Conservation (phyloP, 208 protist species). For the Phytomonas sp. region DNA sequence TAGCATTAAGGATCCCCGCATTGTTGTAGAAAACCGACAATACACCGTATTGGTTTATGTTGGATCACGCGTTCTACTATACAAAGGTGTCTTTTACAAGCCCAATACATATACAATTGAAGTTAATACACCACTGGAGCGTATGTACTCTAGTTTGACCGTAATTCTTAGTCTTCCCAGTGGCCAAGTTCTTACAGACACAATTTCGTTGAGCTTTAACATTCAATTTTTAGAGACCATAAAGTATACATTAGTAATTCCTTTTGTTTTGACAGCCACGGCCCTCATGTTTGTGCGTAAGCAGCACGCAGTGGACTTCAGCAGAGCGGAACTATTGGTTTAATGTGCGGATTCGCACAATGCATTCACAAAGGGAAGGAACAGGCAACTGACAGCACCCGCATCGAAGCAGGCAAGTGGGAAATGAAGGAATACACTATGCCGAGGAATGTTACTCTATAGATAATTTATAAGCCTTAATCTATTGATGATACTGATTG, state of each 20-base stretch:
- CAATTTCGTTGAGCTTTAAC: constrained; percentile 70
- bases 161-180: constrained; percentile 58
- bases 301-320: constrained; percentile 29
- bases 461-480: background rate
- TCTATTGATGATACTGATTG: too few species aligned
- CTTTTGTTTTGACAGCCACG: constrained; percentile 44
- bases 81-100: constrained; percentile 24
- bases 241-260: constrained; percentile 72
- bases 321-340: background rate
- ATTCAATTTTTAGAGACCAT: constrained; percentile 76
- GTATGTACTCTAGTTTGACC: constrained; percentile 46
- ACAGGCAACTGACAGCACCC: background rate
- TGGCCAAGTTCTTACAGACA: constrained; percentile 70
- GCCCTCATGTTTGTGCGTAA: constrained; percentile 58
- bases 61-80: constrained; percentile 51
- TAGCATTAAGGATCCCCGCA: constrained; percentile 52
- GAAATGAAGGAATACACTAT: background rate
- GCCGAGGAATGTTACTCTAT: background rate
- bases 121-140: constrained; percentile 52
- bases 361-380: background rate
- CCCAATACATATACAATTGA: constrained; percentile 39
- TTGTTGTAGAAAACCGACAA: constrained; percentile 4
- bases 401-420: background rate
- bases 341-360: background rate
- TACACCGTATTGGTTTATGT: constrained; percentile 68